Evolutionary conservation across 75 land plant genomes (phyloP), one percentile per base, ranked within the genome.

Genomic region (Selaginella tamariscina): DNA sequence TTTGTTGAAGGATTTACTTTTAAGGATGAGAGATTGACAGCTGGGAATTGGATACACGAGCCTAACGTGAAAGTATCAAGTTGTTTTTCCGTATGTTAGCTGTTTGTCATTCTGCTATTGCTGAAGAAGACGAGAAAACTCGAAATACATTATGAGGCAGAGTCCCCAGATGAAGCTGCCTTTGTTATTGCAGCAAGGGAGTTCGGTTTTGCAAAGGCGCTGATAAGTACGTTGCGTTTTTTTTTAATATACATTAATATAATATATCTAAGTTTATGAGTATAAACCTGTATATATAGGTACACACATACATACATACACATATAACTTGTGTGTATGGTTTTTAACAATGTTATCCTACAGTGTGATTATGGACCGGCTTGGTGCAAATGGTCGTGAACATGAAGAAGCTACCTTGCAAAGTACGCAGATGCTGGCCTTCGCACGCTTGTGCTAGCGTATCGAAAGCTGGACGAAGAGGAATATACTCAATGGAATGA

Each of bases 121-220:
- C 87, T 32, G 88, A 80, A 27, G 70, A 68, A 24, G 32, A 77
- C 73, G 81, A 81, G 22, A 24, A 81, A 2, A 76, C n/a, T 68
- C 63, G 75, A 79, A 24, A 68, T 88, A 33, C 55, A 73, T 20
- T 84, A 88, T 60, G 85, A 85, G 65, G 87, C 83, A 26, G 85
- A 88, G 65, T 81, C 91, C 11, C 88, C 87, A 31, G 87, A 88
- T 77, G 91, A 84, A 71, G 84, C 84, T 44, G 81, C 87, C 26
- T 85, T 88, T 77, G 82, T 88, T 55, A 73, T 81, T 1, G 85
- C 85, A 55, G 83, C 91, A 29, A 77, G 78, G 49, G 82, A 84
- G 56, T 30, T 84, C 66, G 91, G 91, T 15, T 88, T 88, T 77
- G 72, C n/a, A n/a, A n/a, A n/a, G n/a, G n/a, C n/a, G n/a, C n/a